Evolutionary conservation across 495 filamentous ascomycete genomes (phyloP), one percentile per base, ranked within the genome.

Genomic region (Lasiosphaeria miniovina): DNA sequence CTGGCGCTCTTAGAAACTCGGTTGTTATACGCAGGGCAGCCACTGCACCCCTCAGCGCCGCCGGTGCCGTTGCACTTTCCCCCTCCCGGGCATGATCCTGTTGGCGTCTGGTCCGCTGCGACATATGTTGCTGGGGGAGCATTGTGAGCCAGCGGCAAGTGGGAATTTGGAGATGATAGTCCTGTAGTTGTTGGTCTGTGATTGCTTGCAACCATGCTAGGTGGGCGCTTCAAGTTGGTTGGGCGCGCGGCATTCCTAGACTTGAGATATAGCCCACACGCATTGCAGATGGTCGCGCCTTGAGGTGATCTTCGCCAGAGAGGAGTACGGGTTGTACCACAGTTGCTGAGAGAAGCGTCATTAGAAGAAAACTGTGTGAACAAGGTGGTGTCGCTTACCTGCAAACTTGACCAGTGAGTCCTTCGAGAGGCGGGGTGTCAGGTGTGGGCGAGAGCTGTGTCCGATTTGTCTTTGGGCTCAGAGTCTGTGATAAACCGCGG

Each of bases 1-100:
- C 89, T 85, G 36, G 87, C 89, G 52, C 89, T 89, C 74, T 96
- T 96, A 55, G 93, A 89, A 49, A 98, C 86, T 49, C 94, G 84
- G 72, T 98, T 98, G 77, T 98, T 98, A 78, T 88, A 98, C 5
- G 95, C 95, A 36, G 94, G 94, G 66, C 94, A 98, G 11, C 94
- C 94, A 70, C 89, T 91, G 71, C 94, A 98, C 32, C 90, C 94
- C 62, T 95, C 89, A n/a, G 93, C 90, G 61, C 94, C 94, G 48
- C 94, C 94, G 34, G 94, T 97, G 14, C 94, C 94, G 75, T 98
- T 97, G 74, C 94, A 98, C 59, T 86, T 89, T 46, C 94, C 94
- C 55, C 93, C 95, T 43, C 94, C 94, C 6, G 94, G 94, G 74
- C 94, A 98, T 14, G 92, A 91, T n/a, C 94, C 94, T 34, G 80